Evolutionary conservation across 177 flowering plant species (phyloP).

Genomic region (Telopea speciosissima): DNA sequence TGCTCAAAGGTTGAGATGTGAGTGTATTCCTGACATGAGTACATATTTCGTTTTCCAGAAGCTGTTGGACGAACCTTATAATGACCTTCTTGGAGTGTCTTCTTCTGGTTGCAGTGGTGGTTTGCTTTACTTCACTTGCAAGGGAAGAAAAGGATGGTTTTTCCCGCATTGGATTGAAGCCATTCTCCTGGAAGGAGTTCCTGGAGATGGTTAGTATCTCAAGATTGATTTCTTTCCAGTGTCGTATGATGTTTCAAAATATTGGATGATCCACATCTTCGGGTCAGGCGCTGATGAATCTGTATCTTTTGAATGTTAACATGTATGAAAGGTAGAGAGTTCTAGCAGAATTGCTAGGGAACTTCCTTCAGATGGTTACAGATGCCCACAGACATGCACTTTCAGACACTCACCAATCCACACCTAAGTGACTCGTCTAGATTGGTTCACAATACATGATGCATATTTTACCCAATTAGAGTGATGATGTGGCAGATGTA

Average conservation of each 20-base stretch:
- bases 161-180: constrained; percentile 31
- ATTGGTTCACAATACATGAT: too few species aligned
- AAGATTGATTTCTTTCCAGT: neutral
- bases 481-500: too few species aligned
- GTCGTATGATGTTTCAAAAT: neutral
- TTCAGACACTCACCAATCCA: too few species aligned
- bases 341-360: neutral
- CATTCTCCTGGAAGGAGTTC: constrained; percentile 80
- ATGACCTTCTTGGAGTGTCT: constrained; percentile 7
- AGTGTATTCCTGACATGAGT: constrained; percentile 14
- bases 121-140: constrained; percentile 61
- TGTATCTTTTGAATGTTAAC: neutral
- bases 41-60: neutral
- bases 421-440: too few species aligned
- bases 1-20: constrained; percentile 55
- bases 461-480: too few species aligned
- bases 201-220: constrained; percentile 49
- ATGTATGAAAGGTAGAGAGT: neutral
- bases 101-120: constrained; percentile 47
- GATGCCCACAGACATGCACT: too few species aligned
- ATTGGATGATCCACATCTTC: too few species aligned
- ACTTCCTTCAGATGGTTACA: neutral
- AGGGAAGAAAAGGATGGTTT: constrained; percentile 48
- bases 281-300: too few species aligned
- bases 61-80: neutral